These are phyloP conservation scores for Xylaria telfairii DNA, from an alignment of 495 filamentous ascomycete species.

Conservation along the genomic window DNA sequence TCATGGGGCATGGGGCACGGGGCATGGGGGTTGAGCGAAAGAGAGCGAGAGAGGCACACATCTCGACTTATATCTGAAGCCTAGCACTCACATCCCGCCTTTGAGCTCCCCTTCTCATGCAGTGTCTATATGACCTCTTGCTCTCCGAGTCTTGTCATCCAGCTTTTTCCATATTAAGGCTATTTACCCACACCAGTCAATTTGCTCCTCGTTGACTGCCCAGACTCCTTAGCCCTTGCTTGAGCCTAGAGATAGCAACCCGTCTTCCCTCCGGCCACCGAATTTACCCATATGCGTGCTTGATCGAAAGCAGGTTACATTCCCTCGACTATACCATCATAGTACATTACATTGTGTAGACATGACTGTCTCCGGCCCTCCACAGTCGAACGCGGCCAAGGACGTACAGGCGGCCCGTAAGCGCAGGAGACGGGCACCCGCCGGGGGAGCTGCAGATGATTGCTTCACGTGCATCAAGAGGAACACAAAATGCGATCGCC, in stretches of 20 bases:
- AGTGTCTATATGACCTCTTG: constrained; percentile 41
- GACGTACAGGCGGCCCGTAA: constrained; percentile 66
- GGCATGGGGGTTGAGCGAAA: constrained; percentile 25
- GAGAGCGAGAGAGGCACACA: constrained; percentile 20
- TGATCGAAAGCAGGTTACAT: constrained; percentile 34
- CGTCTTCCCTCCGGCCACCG: constrained; percentile 24
- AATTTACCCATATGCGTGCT: constrained; percentile 38
- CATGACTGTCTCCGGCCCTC: constrained; percentile 55
- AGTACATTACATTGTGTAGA: constrained; percentile 24
- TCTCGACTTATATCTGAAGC: constrained; percentile 30
- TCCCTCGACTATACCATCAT: constrained; percentile 8
- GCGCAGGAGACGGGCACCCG: constrained; percentile 84
- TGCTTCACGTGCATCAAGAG: constrained; percentile 92
- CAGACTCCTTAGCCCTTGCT: constrained; percentile 45
- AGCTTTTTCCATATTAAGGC: constrained; percentile 49
- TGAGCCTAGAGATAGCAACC: constrained; percentile 36
- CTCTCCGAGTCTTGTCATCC: constrained; percentile 38
- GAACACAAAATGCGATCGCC: constrained; percentile 84
- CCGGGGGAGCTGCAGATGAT: constrained; percentile 90
- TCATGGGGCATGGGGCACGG: constrained; percentile 25
- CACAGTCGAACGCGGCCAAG: constrained; percentile 44
- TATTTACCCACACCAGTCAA: constrained; percentile 56
- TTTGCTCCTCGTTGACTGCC: constrained; percentile 40
- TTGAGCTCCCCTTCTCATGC: constrained; percentile 39
- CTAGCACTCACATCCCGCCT: constrained; percentile 26